phyloP scores from a whole-genome alignment of 805 yeast species.

The Babjeviella inositovora region DNA sequence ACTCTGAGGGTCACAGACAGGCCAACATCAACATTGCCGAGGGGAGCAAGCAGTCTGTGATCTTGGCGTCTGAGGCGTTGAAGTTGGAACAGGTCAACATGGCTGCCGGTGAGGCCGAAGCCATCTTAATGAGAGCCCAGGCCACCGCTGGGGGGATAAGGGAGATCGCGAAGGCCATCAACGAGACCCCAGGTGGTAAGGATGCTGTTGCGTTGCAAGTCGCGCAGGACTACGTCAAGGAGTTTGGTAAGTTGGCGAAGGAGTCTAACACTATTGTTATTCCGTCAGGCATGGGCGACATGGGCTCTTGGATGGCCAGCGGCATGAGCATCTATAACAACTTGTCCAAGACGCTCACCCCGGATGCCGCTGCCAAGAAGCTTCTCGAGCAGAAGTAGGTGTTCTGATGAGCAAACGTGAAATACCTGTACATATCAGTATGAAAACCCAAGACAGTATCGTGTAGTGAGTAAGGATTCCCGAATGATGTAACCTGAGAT shows the following conservation, averaged over 20 bases:
- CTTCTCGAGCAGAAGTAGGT: conserved; percentile 1
- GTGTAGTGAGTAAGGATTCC: too few species aligned
- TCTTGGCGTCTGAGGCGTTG: conserved; percentile 62
- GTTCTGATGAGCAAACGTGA: background rate
- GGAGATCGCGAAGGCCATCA: conserved; percentile 50
- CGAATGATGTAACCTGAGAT: too few species aligned
- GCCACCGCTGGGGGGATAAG: conserved; percentile 65
- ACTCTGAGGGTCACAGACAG: conserved; percentile 73
- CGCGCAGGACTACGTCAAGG: conserved; percentile 72
- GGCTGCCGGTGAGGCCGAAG: conserved; percentile 66
- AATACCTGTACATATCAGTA: too few species aligned
- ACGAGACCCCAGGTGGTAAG: conserved; percentile 49
- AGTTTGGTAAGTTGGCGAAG: conserved; percentile 71
- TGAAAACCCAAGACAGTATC: too few species aligned
- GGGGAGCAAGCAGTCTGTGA: conserved; percentile 57
- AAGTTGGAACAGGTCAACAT: conserved; percentile 44
- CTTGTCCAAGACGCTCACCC: conserved; percentile 12
- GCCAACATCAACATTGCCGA: conserved; percentile 72
- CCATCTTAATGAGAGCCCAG: conserved; percentile 43
- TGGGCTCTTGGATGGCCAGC: conserved; percentile 59
- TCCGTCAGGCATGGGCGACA: conserved; percentile 62
- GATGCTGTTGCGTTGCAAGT: conserved; percentile 69
- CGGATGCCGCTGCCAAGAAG: conserved; percentile 1
- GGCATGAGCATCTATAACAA: conserved; percentile 61
- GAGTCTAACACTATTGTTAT: conserved; percentile 65